Evolutionary conservation across 2,329 filamentous ascomycete genomes (phyloP), one percentile per base, ranked within the genome.

Genomic region (Aurifilum marmelostoma): DNA sequence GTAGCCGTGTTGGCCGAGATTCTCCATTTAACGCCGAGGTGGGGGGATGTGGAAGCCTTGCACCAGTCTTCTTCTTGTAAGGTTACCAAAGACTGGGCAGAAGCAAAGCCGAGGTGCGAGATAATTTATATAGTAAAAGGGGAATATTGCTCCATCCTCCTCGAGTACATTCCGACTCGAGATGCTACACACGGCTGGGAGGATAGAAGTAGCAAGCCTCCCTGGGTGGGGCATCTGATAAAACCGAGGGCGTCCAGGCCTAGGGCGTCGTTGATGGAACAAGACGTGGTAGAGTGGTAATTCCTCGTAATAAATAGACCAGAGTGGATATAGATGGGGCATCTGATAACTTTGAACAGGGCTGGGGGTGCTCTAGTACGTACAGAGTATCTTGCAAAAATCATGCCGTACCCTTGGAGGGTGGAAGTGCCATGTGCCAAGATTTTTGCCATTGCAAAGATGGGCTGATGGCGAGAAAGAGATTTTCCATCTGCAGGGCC

Each of bases 281-380:
- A 43, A 14, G 39, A 7, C 52, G 8, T 8, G 14, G 52, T 16
- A 4, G 32, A 56, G 24, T 29, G 24, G 27, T 14, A 32, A 29
- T 59, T 4, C 37, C 27, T 63, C 59, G 54, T 52, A 54, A 64
- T 16, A 63, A 59, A 59, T 34, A 47, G 54, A 29, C 32, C 39
- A 64, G 24, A 52, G 66, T 68, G 66, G 66, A 54, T 52, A 24
- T 29, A 11, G 54, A 67, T 61, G 69, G 69, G 69, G 69, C 67
- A 71, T 71, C 69, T 64, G 69, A 71, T 71, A 69, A 71, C 60
- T 67, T 70, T 70, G 66, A 34, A 68, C 69, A 43, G 43, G 69
- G 69, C 66, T 71, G 60, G 21, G 47, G 29, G 8, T 29, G 41
- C 61, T 62, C 66, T 37, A 56, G 61, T 39, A 39, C 37, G 61